Evolutionary conservation across 192 early-diverging fungal genomes (phyloP).

Genomic region (Diversispora eburnea): DNA sequence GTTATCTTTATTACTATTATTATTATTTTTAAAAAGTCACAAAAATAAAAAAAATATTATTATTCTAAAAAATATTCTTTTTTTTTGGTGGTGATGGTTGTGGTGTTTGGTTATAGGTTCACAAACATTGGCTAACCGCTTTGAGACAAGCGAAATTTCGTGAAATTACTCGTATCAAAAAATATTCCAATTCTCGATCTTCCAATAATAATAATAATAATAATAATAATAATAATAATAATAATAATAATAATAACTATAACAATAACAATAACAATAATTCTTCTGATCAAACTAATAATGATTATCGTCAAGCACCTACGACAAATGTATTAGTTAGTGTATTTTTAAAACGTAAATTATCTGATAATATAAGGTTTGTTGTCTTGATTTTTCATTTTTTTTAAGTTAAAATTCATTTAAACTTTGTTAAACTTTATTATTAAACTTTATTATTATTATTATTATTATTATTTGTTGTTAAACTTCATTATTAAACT

Average conservation of each 20-base stretch:
- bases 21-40: neutral
- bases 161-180: constrained; percentile 4
- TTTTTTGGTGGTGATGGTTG: neutral
- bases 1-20: neutral
- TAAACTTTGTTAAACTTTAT: neutral
- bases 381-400: no score
- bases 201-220: neutral
- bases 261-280: neutral
- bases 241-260: no score
- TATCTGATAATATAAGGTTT: constrained; percentile 12
- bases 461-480: neutral
- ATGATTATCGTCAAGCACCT: constrained; percentile 20
- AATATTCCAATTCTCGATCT: neutral
- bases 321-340: constrained; percentile 26
- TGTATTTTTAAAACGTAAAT: constrained; percentile 17
- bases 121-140: constrained; percentile 44
- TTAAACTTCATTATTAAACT: neutral
- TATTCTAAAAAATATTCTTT: neutral
- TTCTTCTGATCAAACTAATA: constrained; percentile 10
- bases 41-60: neutral
- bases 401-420: neutral
- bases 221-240: no score
- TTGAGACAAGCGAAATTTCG: constrained; percentile 20
- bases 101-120: constrained; percentile 30
- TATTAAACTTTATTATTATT: neutral